phyloP scores from a whole-genome alignment of 2,329 filamentous ascomycete genomes.

The Colletotrichum sp. region DNA sequence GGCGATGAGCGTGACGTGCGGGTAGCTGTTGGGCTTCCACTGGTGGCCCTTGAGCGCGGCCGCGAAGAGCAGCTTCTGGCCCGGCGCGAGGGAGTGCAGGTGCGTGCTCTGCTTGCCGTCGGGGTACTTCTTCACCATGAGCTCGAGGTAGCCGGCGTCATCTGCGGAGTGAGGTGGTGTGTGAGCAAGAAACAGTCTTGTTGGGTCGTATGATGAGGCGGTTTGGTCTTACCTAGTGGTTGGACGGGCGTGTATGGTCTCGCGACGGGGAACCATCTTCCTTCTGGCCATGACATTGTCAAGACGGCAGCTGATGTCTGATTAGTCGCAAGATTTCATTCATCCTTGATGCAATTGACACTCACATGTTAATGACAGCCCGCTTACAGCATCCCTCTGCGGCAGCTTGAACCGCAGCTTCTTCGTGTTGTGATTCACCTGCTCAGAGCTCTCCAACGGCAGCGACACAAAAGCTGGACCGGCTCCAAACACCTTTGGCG shows the following conservation, averaged over 20 bases:
- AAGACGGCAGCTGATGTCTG: background rate
- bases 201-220: background rate
- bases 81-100: constrained; percentile 69
- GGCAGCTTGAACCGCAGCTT: constrained; percentile 86
- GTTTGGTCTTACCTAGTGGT: constrained; percentile 43
- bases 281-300: constrained; percentile 55
- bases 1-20: constrained; percentile 67
- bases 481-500: constrained; percentile 31
- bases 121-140: constrained; percentile 73
- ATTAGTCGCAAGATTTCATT: constrained; percentile 72
- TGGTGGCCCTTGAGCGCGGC: constrained; percentile 57
- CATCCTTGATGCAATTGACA: constrained; percentile 76
- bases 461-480: constrained; percentile 72
- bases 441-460: constrained; percentile 78
- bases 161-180: constrained; percentile 37
- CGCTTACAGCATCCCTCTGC: constrained; percentile 82
- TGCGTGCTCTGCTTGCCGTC: constrained; percentile 67
- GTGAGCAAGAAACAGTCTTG: background rate
- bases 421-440: constrained; percentile 95
- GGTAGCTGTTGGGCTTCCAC: constrained; percentile 56
- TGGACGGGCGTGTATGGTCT: constrained; percentile 72
- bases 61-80: constrained; percentile 64
- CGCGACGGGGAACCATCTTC: constrained; percentile 61
- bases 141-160: constrained; percentile 62
- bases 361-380: constrained; percentile 82